Evolutionary conservation across 495 filamentous ascomycete genomes (phyloP).

Genomic region (Hypomontagnella submonticulosa): DNA sequence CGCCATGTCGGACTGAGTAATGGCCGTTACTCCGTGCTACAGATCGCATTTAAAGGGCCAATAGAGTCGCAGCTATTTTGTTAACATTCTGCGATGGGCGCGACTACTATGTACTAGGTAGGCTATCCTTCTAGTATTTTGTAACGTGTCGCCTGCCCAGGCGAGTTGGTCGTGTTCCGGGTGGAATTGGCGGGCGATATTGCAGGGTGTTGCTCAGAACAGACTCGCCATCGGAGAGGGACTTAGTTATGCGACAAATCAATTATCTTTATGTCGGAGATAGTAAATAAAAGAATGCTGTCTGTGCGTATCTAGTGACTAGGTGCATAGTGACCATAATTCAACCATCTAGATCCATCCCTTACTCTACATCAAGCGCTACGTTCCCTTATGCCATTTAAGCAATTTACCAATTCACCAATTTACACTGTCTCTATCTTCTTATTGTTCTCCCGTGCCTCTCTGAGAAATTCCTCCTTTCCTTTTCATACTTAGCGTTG

Average conservation of each 20-base stretch:
- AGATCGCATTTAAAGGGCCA: neutral
- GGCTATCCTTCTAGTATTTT: no score
- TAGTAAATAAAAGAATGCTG: no score
- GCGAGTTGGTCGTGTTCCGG: no score
- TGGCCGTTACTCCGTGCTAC: constrained; percentile 26
- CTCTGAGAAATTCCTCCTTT: constrained; percentile 44
- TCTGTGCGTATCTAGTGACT: constrained; percentile 7
- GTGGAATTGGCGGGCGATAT: no score
- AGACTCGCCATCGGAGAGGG: no score
- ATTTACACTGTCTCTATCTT: constrained; percentile 24
- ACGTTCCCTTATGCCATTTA: constrained; percentile 17
- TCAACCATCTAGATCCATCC: constrained; percentile 23
- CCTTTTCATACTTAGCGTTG: constrained; percentile 37
- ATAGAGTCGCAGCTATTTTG: no score
- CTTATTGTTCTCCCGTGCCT: neutral
- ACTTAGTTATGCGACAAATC: no score
- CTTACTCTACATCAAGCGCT: constrained; percentile 1
- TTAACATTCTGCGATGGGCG: no score
- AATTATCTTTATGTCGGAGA: no score
- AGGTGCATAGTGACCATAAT: constrained; percentile 30
- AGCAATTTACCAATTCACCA: neutral
- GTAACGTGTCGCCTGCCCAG: no score
- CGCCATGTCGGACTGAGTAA: constrained; percentile 17
- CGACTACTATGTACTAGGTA: no score
- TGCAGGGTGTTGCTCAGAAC: no score